Evolutionary conservation across 306 rosid genomes (phyloP).

Genomic region (Glycine tomentella): DNA sequence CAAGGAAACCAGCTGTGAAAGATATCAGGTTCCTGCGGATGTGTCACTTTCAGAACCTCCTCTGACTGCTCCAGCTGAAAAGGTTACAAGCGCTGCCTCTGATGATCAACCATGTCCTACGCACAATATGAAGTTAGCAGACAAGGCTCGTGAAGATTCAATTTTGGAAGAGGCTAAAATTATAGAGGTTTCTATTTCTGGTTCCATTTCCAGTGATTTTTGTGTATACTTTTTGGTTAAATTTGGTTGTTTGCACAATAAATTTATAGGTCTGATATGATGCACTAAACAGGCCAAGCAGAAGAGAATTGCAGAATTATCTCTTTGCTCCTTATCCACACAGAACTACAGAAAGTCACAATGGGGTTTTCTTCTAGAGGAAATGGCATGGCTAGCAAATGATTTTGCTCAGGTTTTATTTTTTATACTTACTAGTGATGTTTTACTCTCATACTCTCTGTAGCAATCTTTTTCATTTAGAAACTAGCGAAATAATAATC

Average conservation of each 20-base stretch:
- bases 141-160: slow-evolving; percentile 78
- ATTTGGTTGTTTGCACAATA: slow-evolving; percentile 5
- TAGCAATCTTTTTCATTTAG: background rate
- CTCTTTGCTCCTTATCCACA: slow-evolving; percentile 55
- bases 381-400: slow-evolving; percentile 91
- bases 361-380: slow-evolving; percentile 91
- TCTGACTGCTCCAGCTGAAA: slow-evolving; percentile 48
- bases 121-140: slow-evolving; percentile 52
- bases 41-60: slow-evolving; percentile 49
- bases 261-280: slow-evolving; percentile 37
- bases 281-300: slow-evolving; percentile 69
- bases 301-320: slow-evolving; percentile 83
- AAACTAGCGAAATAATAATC: background rate
- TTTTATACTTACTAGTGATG: slow-evolving; percentile 22
- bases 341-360: slow-evolving; percentile 62
- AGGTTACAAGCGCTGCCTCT: slow-evolving; percentile 48
- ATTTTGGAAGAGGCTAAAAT: slow-evolving; percentile 77
- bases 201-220: slow-evolving; percentile 25
- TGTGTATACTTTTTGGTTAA: slow-evolving; percentile 26
- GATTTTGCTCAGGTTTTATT: slow-evolving; percentile 85
- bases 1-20: slow-evolving; percentile 50
- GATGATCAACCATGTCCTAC: slow-evolving; percentile 50
- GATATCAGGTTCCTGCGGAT: slow-evolving; percentile 47
- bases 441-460: background rate
- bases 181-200: slow-evolving; percentile 67